These are phyloP conservation scores for Populus tremula DNA, from an alignment of 345 rosid genomes.

Conservation along the genomic window DNA sequence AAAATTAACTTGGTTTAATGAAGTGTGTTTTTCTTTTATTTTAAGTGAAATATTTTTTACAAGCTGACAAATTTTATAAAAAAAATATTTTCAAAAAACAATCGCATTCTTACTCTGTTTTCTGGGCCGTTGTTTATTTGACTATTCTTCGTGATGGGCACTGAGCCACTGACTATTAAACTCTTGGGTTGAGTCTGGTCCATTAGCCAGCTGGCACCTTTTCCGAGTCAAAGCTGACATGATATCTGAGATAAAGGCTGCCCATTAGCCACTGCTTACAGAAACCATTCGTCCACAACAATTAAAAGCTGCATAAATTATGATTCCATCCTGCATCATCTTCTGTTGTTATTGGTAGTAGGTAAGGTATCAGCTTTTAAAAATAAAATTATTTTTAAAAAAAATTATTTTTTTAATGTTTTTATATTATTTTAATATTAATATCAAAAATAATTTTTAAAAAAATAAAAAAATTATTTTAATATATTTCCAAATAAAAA, in stretches of 20 bases:
- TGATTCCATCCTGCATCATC: background rate
- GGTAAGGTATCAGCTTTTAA: background rate
- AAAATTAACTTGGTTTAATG: too few relatives aligned
- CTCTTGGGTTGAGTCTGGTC: background rate
- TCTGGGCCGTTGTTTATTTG: background rate
- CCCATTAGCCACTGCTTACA: background rate
- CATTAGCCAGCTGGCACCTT: background rate
- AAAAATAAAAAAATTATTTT: too few relatives aligned
- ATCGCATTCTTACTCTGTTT: background rate
- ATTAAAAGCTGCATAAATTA: background rate
- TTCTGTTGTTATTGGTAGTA: background rate
- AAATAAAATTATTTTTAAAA: too few relatives aligned
- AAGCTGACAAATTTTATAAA: too few relatives aligned
- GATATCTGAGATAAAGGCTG: background rate
- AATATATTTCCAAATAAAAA: too few relatives aligned
- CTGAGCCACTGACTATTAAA: background rate
- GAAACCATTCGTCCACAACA: background rate
- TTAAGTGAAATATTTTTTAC: too few relatives aligned
- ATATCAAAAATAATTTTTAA: too few relatives aligned
- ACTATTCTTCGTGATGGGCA: background rate
- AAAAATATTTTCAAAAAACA: too few relatives aligned
- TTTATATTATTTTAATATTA: too few relatives aligned
- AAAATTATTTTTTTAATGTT: too few relatives aligned
- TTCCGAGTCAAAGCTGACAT: background rate
- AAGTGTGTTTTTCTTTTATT: too few relatives aligned